Base-by-base conservation (phyloP, 768 basidiomycete species). In the Mycena rebaudengoi region DNA sequence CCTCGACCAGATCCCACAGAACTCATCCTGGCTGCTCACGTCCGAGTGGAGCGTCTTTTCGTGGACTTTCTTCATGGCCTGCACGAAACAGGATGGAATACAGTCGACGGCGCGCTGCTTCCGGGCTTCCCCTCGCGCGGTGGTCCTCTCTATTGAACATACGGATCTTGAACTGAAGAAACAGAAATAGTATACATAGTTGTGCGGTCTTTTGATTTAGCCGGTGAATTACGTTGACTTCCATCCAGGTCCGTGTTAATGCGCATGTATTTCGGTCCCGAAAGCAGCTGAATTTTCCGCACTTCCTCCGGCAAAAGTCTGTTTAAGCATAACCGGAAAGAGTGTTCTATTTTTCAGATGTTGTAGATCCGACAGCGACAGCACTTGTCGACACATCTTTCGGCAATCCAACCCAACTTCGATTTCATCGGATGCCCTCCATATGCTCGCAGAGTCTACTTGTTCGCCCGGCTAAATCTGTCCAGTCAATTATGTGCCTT, bases 11-110 rank as follows among this genome's bases (percentile, higher is more conserved):
- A 54, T 26, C 65, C 60, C 20, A 46, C 54, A 14, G 51, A 57
- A 16, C 60, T 72, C 21, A 41, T 80, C n/a, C 41, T 54, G 10
- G 64, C 52, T 20, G 69, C 73, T 1, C 56, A 76, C 41, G 20
- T 53, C 20, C 55, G 63, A 2, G 52, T 71, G 18, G 51, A 58
- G 16, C 57, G 63, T 33, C 55, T 68, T 14, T 74, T 77, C 52
- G 29, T 70, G 25, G 44, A 45, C 2, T 81, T 79, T 57, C 25
- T 75, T 8, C 44, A 68, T 18, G 52, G 62, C 18, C 44, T 80
- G 67, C 64, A 63, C n/a, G 35, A 52, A 37, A 74, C 67, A 12
- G 81, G 81, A 16, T 85, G 84, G 83, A 77, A 79, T 62, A 76
- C 72, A 28, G 69, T 67, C 13, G 83, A 79, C 11, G 66, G 63